A percentile compares a stretch with the other conserved stretches of the same genome.
These are phyloP conservation scores for Iris macrosiphon DNA, from an alignment of 106 monocot species.

Conservation along the genomic window DNA sequence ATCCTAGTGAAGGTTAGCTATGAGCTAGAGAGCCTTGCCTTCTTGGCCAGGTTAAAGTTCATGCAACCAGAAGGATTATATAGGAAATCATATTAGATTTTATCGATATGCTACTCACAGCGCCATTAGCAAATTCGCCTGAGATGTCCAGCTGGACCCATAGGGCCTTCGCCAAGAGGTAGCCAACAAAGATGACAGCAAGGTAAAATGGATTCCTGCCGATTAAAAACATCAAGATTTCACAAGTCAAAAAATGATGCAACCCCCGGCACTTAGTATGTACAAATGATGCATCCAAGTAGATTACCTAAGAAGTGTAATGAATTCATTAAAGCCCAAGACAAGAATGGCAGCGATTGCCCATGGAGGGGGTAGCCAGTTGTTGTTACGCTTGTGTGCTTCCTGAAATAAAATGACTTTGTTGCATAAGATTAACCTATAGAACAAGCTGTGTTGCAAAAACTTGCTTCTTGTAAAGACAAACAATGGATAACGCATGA, in stretches of 20 bases:
- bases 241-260: too few relatives aligned
- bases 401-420: slow-evolving; percentile 59
- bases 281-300: background rate
- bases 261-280: background rate
- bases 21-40: too few relatives aligned
- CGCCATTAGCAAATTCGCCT: slow-evolving; percentile 75
- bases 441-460: too few relatives aligned
- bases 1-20: too few relatives aligned
- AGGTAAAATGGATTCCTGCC: slow-evolving; percentile 88
- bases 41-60: too few relatives aligned
- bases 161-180: slow-evolving; percentile 76
- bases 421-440: too few relatives aligned
- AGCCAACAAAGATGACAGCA: slow-evolving; percentile 69
- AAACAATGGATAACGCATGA: too few relatives aligned
- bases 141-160: slow-evolving; percentile 95
- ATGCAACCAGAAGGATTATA: too few relatives aligned
- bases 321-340: slow-evolving; percentile 94
- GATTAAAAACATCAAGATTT: slow-evolving; percentile 5
- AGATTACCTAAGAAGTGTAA: slow-evolving; percentile 77
- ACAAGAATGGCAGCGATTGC: slow-evolving; percentile 75
- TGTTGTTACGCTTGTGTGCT: slow-evolving; percentile 85
- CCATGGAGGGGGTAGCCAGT: slow-evolving; percentile 96
- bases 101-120: slow-evolving; percentile 48
- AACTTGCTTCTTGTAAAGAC: too few relatives aligned
- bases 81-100: background rate